A percentile compares a stretch with the other conserved stretches of the same genome.
Conservation (phyloP, 768 basidiomycete species). For the Mycena belliarum region DNA sequence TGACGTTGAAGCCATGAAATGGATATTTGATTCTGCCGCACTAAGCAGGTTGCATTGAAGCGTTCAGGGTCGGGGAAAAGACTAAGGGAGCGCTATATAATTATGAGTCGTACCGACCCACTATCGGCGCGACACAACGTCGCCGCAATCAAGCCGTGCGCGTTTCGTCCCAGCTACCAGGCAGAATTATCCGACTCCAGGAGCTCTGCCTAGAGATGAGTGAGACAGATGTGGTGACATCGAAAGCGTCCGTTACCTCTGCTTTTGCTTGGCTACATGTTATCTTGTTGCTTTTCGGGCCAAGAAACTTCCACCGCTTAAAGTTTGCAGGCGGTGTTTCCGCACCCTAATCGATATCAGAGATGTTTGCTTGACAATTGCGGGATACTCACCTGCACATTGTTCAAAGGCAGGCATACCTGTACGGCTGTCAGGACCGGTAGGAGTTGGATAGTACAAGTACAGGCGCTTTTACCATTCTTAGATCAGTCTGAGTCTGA, state of each 20-base stretch:
- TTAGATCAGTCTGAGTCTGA: not conserved
- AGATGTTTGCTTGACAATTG: not conserved
- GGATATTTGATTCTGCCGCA: no score
- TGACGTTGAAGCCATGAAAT: no score
- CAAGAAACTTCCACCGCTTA: not conserved
- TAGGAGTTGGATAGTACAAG: not conserved
- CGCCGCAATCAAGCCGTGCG: not conserved
- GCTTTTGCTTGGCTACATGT: not conserved
- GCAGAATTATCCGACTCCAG: conserved; percentile 6
- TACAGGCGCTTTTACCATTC: not conserved
- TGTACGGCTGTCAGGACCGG: not conserved
- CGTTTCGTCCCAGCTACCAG: conserved; percentile 10
- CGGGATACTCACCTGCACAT: not conserved
- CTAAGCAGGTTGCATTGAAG: no score
- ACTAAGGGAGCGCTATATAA: not conserved
- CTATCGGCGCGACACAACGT: not conserved
- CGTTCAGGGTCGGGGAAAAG: not conserved
- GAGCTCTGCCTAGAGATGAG: not conserved
- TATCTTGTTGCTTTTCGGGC: not conserved
- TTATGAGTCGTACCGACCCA: not conserved
- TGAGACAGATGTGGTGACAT: not conserved
- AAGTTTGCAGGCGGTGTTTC: not conserved
- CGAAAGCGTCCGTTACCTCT: not conserved
- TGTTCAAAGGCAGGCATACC: not conserved
- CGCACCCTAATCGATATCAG: not conserved